Conservation (phyloP, 2,329 filamentous ascomycete species). For the Cercospora nicotianae region DNA sequence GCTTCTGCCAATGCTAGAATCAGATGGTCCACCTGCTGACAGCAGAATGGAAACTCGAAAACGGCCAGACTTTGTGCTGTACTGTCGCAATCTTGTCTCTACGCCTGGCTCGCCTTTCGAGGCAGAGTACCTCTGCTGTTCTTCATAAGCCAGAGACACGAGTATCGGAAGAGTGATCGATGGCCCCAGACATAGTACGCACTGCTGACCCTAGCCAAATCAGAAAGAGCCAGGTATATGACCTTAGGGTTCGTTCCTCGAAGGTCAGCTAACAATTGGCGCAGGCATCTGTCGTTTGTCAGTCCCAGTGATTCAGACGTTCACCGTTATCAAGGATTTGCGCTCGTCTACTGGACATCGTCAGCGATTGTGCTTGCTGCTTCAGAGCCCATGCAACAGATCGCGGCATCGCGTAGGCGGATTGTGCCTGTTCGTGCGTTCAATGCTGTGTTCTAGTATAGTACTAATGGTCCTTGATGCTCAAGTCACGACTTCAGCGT, state of each 20-base stretch:
- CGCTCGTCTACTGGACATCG: not conserved
- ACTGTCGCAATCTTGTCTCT: not conserved
- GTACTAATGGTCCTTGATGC: not conserved
- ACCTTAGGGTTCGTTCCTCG: not conserved
- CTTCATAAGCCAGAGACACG: not conserved
- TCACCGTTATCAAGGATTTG: not conserved
- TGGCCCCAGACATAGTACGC: not conserved
- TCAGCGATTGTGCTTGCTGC: not conserved
- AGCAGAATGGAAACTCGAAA: not conserved
- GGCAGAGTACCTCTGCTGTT: not conserved
- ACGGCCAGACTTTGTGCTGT: not conserved
- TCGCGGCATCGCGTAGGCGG: not conserved
- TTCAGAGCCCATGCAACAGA: not conserved
- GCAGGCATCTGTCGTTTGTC: not conserved
- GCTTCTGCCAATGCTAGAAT: too few species aligned
- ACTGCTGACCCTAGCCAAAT: not conserved
- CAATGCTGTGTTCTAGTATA: not conserved
- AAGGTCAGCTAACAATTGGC: too few species aligned
- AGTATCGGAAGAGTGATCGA: not conserved
- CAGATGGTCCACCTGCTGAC: not conserved
- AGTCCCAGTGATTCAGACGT: too few species aligned
- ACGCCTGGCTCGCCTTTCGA: not conserved
- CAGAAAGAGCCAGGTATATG: not conserved
- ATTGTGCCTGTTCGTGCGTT: not conserved
- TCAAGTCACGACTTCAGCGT: not conserved